phyloP scores from a whole-genome alignment of 305 asterid genomes.

The Nicotiana rustica region DNA sequence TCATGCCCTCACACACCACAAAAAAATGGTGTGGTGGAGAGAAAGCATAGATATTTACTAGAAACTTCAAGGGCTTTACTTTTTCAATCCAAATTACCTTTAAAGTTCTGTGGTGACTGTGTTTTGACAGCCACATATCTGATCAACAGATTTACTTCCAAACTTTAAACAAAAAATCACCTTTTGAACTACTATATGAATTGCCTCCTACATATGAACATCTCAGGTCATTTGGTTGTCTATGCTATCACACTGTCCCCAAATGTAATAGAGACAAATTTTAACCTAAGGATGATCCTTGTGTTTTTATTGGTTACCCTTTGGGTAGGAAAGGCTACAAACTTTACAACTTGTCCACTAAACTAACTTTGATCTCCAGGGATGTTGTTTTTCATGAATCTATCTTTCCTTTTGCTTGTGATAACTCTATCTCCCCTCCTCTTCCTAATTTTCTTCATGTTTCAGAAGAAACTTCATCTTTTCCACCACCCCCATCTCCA shows the following conservation, averaged over 20 bases:
- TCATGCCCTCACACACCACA: background rate
- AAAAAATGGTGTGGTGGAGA: background rate
- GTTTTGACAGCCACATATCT: background rate
- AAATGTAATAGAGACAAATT: background rate
- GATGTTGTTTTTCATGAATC: conserved; percentile 22
- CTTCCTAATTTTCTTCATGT: too few species aligned
- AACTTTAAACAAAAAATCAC: background rate
- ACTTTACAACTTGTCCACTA: background rate
- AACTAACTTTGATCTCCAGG: background rate
- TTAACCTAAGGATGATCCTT: background rate
- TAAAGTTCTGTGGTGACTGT: background rate
- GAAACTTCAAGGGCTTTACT: background rate
- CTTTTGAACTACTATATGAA: background rate
- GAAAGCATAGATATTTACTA: background rate
- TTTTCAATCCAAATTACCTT: background rate
- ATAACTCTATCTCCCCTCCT: background rate
- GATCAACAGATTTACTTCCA: background rate
- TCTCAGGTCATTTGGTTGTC: background rate
- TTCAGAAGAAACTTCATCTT: too few species aligned
- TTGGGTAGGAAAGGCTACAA: background rate
- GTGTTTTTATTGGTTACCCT: background rate
- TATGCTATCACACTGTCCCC: background rate
- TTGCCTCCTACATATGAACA: background rate
- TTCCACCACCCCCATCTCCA: too few species aligned
- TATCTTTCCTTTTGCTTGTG: background rate